phyloP scores from a whole-genome alignment of 179 eudicot species.

The Silene noctiflora region DNA sequence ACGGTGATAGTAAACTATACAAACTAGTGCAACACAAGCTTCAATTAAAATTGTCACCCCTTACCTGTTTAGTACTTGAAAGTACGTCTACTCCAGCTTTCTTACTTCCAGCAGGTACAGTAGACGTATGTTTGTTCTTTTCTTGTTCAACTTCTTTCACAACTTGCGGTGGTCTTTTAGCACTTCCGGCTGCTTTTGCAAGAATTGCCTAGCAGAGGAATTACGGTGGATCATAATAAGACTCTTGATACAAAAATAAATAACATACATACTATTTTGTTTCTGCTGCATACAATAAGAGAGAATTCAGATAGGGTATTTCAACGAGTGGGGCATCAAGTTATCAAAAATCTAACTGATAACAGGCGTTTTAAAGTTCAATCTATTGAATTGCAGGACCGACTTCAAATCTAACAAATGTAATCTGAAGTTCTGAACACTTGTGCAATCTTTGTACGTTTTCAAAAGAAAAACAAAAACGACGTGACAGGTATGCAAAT shows the following conservation, averaged over 20 bases:
- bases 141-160: conserved; percentile 38
- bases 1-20: background rate
- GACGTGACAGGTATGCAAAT: too few species aligned
- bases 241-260: background rate
- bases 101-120: conserved; percentile 42
- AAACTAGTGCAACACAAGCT: background rate
- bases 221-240: conserved; percentile 2
- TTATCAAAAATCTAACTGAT: too few species aligned
- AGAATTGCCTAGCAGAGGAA: conserved; percentile 54
- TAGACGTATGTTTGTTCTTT: conserved; percentile 29
- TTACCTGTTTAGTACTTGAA: conserved; percentile 42
- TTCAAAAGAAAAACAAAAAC: too few species aligned
- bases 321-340: too few species aligned
- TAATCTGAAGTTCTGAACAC: too few species aligned
- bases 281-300: too few species aligned
- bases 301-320: too few species aligned
- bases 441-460: too few species aligned
- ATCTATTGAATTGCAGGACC: too few species aligned
- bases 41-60: background rate
- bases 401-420: too few species aligned
- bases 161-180: conserved; percentile 34
- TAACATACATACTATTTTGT: too few species aligned
- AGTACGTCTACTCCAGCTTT: conserved; percentile 39
- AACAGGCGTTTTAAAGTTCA: too few species aligned
- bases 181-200: conserved; percentile 55